Evolutionary conservation across 345 rosid genomes (phyloP).

Genomic region (Eucalyptus regnans): DNA sequence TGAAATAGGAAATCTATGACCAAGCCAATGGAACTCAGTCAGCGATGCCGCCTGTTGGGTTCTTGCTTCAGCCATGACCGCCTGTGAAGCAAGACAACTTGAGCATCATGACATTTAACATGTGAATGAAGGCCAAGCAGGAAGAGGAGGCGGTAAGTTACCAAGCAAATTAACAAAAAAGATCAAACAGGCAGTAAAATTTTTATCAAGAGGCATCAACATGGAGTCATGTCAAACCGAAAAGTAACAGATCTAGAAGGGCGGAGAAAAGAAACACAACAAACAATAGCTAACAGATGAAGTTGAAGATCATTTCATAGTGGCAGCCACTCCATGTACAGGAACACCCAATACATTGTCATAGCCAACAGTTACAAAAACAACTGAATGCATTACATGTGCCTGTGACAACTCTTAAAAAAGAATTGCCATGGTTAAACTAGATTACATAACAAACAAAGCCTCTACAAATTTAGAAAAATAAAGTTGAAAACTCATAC

Average conservation of each 20-base stretch:
- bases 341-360: background rate
- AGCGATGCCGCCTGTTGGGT: slow-evolving; percentile 95
- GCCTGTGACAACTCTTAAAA: background rate
- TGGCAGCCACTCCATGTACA: background rate
- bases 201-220: background rate
- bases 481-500: background rate
- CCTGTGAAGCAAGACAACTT: slow-evolving; percentile 28
- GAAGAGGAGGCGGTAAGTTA: background rate
- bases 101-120: background rate
- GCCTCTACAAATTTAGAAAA: background rate
- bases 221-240: background rate
- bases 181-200: background rate
- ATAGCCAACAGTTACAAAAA: background rate
- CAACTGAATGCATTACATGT: background rate
- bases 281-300: background rate
- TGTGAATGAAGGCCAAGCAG: background rate
- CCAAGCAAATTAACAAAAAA: background rate
- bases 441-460: background rate
- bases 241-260: background rate
- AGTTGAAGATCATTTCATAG: background rate
- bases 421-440: background rate
- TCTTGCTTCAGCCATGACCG: slow-evolving; percentile 96
- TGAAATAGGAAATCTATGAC: slow-evolving; percentile 78
- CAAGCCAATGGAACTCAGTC: slow-evolving; percentile 97
- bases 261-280: background rate